Evolutionary conservation across 2,329 filamentous ascomycete genomes (phyloP).

Genomic region (Diaporthe aspalathi): DNA sequence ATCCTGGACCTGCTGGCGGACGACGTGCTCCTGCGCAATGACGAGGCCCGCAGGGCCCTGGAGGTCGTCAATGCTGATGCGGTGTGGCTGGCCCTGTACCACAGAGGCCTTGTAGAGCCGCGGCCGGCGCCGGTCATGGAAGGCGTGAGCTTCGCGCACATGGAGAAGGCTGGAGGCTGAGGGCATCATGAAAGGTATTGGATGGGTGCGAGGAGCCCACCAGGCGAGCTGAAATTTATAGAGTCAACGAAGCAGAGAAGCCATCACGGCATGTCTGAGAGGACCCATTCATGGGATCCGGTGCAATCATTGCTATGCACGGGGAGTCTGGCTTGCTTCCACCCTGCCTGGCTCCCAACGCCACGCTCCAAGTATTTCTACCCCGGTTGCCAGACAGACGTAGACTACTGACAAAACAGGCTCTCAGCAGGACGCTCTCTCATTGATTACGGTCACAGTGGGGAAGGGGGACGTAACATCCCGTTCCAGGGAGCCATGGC

Average conservation of each 20-base stretch:
- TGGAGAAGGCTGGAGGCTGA: constrained; percentile 34
- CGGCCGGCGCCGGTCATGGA: constrained; percentile 55
- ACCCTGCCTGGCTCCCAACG: not conserved
- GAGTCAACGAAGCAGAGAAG: not conserved
- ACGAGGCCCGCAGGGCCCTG: constrained; percentile 66
- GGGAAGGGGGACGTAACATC: constrained; percentile 13
- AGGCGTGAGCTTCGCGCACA: constrained; percentile 52
- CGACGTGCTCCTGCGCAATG: constrained; percentile 57
- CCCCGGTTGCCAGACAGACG: not conserved
- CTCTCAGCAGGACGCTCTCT: not conserved
- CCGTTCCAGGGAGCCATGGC: not conserved
- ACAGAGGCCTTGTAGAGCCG: constrained; percentile 55
- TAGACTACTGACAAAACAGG: not conserved
- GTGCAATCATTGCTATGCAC: not conserved
- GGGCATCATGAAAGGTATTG: not conserved
- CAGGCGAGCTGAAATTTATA: not conserved
- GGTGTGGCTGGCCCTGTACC: constrained; percentile 76
- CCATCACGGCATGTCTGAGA: not conserved
- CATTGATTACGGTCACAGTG: constrained; percentile 8
- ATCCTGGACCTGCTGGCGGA: constrained; percentile 72
- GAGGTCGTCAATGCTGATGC: constrained; percentile 77
- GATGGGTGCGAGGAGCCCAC: no score
- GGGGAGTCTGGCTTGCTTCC: not conserved
- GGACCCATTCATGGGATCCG: not conserved
- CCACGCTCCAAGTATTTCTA: no score